Base-by-base conservation (phyloP, 805 yeast species). In the Saccharomycopsis guyanensis region DNA sequence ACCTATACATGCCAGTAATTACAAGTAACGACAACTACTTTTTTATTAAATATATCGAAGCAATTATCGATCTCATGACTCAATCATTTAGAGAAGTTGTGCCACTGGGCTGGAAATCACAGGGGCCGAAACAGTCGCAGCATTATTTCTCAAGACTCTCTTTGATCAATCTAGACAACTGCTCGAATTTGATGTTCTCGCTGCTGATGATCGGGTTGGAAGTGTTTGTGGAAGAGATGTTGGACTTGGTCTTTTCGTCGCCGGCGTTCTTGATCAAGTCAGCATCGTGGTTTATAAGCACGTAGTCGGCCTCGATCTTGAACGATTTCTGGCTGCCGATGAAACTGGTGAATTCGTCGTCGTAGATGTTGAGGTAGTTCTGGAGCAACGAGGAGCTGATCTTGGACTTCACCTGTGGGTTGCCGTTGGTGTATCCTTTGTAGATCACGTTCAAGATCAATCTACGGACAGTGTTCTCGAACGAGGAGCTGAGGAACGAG, bases 151-250 rank as follows among this genome's bases (percentile, higher is more conserved):
- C 41, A 19, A 51, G 47, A 19, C 37, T 15, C 13, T 45, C 52
- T 20, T 42, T 45, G 16, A 51, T 36, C 38, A 51, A 48, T 49
- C 50, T 51, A n/a, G 50, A 31, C 43, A 51, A 49, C 19, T 40
- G 44, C 22, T 51, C 54, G 25, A 48, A 31, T 29, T 49, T 51
- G 33, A 51, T 40, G 22, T 46, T 47, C 32, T 51, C 54, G 20
- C 43, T 43, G 18, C 48, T 44, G 34, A 49, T 31, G 16, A 49
- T 39, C 15, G 50, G 24, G 36, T 40, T 47, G 43, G 38, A 36
- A 10, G 47, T 43, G 33, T 38, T 49, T 18, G 43, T 40, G 20
- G 38, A 38, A 13, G 46, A 36, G 8, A 36, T 31, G 35, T 33
- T 27, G 33, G 25, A 22, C 3, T 25, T 38, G 10, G 25, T 32